Percentiles rank a stretch among this genome's conserved stretches.
These are phyloP conservation scores for Picochlorum costavermella DNA, from an alignment of 139 green algal species.

Conservation along the genomic window DNA sequence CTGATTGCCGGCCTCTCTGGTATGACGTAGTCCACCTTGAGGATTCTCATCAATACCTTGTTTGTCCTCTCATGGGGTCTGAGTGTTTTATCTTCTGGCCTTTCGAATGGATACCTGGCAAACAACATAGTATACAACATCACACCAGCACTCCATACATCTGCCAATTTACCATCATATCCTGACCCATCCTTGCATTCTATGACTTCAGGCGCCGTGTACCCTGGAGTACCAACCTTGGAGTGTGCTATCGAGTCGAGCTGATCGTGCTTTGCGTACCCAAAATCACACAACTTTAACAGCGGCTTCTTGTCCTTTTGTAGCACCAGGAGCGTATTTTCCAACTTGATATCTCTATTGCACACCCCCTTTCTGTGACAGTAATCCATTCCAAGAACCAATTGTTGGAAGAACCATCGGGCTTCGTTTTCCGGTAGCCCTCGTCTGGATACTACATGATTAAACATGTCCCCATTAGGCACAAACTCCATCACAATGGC, in stretches of 20 bases:
- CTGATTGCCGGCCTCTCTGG: conserved; percentile 23
- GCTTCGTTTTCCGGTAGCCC: conserved; percentile 44
- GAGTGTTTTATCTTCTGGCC: conserved; percentile 34
- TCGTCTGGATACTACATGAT: conserved; percentile 29
- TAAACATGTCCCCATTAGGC: conserved; percentile 62
- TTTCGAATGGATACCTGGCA: conserved; percentile 49
- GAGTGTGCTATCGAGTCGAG: conserved; percentile 52
- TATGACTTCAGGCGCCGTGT: conserved; percentile 49
- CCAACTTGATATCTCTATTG: conserved; percentile 74
- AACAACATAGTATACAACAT: conserved; percentile 86
- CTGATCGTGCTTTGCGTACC: conserved; percentile 69
- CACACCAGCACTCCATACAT: conserved; percentile 51
- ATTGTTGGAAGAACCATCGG: conserved; percentile 55
- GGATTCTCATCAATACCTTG: conserved; percentile 41
- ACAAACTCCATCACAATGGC: conserved; percentile 77
- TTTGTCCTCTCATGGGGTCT: conserved; percentile 18
- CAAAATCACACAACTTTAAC: conserved; percentile 91
- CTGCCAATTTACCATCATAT: conserved; percentile 46
- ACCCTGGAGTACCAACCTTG: conserved; percentile 45
- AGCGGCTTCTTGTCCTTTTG: conserved; percentile 38
- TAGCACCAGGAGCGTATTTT: conserved; percentile 61
- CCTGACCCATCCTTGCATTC: conserved; percentile 14
- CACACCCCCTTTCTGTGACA: conserved; percentile 55
- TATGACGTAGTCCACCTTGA: conserved; percentile 45
- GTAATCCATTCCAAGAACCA: conserved; percentile 52